Conservation (phyloP, 2,329 filamentous ascomycete species). For the Nothopassalora personata region DNA sequence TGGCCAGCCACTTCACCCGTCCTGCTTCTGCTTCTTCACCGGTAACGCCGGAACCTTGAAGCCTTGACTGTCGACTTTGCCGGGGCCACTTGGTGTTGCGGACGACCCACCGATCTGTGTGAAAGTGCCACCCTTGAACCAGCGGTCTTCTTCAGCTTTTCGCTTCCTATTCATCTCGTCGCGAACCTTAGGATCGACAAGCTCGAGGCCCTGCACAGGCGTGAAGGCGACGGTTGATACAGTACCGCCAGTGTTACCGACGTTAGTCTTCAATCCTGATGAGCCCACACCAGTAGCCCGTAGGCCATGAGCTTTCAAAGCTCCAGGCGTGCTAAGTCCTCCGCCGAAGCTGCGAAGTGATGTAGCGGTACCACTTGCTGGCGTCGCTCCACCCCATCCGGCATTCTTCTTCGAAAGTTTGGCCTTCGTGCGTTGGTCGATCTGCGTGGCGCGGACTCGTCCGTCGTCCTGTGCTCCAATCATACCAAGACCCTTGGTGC, state of each 20-base stretch:
- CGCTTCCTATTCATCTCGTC: slow-evolving; percentile 84
- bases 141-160: slow-evolving; percentile 89
- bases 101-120: slow-evolving; percentile 64
- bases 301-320: slow-evolving; percentile 74
- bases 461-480: slow-evolving; percentile 84
- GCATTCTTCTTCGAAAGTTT: slow-evolving; percentile 94
- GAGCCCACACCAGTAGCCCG: slow-evolving; percentile 72
- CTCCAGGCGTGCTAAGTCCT: slow-evolving; percentile 54
- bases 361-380: slow-evolving; percentile 67
- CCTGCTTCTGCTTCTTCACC: slow-evolving; percentile 56
- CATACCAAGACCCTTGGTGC: slow-evolving; percentile 88
- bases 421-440: slow-evolving; percentile 87
- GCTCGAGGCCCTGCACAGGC: slow-evolving; percentile 86
- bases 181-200: slow-evolving; percentile 88
- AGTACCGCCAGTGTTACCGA: slow-evolving; percentile 48
- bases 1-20: slow-evolving; percentile 15
- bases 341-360: slow-evolving; percentile 72
- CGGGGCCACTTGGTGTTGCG: slow-evolving; percentile 29
- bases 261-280: slow-evolving; percentile 26
- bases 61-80: slow-evolving; percentile 55
- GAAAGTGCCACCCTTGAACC: slow-evolving; percentile 97
- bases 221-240: slow-evolving; percentile 83
- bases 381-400: slow-evolving; percentile 70
- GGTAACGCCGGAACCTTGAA: slow-evolving; percentile 82
- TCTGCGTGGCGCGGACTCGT: slow-evolving; percentile 78